Conservation (phyloP, 495 filamentous ascomycete genomes). For the Evansstolkia leycettana region DNA sequence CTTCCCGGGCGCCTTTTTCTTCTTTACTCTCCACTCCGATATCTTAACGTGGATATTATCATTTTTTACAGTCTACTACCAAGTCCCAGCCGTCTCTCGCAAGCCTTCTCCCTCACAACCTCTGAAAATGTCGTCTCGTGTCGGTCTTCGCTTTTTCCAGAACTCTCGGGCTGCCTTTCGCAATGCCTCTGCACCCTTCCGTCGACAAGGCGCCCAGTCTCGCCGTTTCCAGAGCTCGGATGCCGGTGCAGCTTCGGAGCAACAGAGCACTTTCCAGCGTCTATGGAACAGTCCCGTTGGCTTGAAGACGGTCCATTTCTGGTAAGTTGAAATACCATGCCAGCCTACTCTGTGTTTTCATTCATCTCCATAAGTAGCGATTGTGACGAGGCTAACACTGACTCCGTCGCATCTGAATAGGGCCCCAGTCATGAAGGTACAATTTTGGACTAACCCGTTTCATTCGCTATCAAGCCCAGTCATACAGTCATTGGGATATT, state of each 20-base stretch:
- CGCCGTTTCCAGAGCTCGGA: constrained; percentile 58
- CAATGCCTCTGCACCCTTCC: constrained; percentile 37
- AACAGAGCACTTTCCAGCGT: constrained; percentile 52
- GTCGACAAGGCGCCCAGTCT: constrained; percentile 36
- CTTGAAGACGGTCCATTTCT: constrained; percentile 96
- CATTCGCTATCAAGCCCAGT: too few relatives aligned
- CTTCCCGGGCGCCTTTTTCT: too few relatives aligned
- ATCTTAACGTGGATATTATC: too few relatives aligned
- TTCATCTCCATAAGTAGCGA: too few relatives aligned
- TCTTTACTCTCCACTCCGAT: too few relatives aligned
- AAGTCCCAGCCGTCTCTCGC: constrained; percentile 8
- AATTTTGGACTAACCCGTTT: constrained; percentile 5
- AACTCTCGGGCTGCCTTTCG: constrained; percentile 41
- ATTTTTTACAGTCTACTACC: too few relatives aligned
- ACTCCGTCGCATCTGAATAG: constrained; percentile 33
- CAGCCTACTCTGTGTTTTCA: too few relatives aligned
- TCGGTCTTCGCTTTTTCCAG: constrained; percentile 38
- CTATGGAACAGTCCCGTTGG: constrained; percentile 82
- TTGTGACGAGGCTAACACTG: constrained; percentile 11
- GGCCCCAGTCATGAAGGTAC: constrained; percentile 95
- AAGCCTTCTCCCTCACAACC: constrained; percentile 9
- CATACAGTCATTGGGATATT: too few relatives aligned
- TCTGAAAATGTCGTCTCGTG: constrained; percentile 31
- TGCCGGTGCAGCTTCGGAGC: constrained; percentile 32
- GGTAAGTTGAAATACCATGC: constrained; percentile 49